Percentiles rank a stretch among this genome's conserved stretches.
Evolutionary conservation across 108 stramenopile species (phyloP).

Genomic region (Skeletonema costatum): DNA sequence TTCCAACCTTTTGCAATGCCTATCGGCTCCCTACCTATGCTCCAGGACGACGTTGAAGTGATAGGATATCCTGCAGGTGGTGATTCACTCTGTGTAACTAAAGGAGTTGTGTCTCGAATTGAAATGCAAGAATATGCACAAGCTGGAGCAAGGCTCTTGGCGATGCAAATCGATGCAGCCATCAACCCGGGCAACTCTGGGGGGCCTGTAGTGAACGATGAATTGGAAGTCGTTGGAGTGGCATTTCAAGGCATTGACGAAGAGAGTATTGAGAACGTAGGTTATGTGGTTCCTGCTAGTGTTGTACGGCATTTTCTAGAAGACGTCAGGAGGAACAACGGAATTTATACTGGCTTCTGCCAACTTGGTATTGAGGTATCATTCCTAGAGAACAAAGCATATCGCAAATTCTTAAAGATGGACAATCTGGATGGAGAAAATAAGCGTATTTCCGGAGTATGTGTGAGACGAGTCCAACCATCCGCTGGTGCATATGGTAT

Average conservation of each 20-base stretch:
- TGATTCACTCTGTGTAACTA: conserved; percentile 62
- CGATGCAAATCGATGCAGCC: conserved; percentile 77
- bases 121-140: conserved; percentile 63
- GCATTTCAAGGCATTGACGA: conserved; percentile 63
- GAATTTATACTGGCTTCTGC: conserved; percentile 54
- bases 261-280: conserved; percentile 61
- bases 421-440: background rate
- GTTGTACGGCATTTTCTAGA: conserved; percentile 62
- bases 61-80: conserved; percentile 72
- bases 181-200: conserved; percentile 71
- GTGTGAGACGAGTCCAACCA: conserved; percentile 46
- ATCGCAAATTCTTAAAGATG: conserved; percentile 49
- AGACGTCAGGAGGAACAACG: conserved; percentile 45
- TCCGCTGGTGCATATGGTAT: conserved; percentile 46
- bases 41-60: conserved; percentile 68
- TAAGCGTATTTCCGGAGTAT: conserved; percentile 44
- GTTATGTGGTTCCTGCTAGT: conserved; percentile 64
- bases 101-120: conserved; percentile 73
- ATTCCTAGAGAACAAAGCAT: conserved; percentile 52
- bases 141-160: conserved; percentile 49
- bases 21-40: conserved; percentile 47
- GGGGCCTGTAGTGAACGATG: conserved; percentile 63
- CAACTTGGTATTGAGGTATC: conserved; percentile 40
- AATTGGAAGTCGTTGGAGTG: conserved; percentile 60
- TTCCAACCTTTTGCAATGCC: conserved; percentile 21